Evolutionary conservation across 305 asterid genomes (phyloP).

Genomic region (Fraxinus baroniana): DNA sequence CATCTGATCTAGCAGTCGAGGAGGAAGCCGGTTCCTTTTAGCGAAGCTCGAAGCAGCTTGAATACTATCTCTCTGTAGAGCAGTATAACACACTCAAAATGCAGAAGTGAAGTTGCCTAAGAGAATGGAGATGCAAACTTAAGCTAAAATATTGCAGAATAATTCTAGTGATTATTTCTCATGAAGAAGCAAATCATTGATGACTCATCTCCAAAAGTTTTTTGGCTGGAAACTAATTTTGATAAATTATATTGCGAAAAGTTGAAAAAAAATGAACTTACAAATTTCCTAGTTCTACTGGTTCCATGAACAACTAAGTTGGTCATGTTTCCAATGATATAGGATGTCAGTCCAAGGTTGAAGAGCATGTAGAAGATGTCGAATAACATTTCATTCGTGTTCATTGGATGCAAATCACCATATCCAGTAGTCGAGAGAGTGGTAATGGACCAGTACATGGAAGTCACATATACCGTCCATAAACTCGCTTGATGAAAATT

Average conservation of each 20-base stretch:
- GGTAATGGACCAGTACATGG: constrained; percentile 70
- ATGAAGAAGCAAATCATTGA: neutral
- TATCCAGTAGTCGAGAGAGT: constrained; percentile 78
- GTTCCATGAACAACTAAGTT: constrained; percentile 82
- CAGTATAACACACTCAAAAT: neutral
- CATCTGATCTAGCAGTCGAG: constrained; percentile 77
- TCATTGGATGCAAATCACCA: constrained; percentile 76
- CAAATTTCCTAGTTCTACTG: constrained; percentile 66
- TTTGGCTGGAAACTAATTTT: neutral
- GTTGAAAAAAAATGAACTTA: constrained; percentile 36
- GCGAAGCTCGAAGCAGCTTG: constrained; percentile 78
- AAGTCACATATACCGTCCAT: constrained; percentile 45
- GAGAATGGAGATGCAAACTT: neutral
- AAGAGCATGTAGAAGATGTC: constrained; percentile 55
- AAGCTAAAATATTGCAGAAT: neutral
- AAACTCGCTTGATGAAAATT: constrained; percentile 33
- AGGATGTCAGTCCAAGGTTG: constrained; percentile 66
- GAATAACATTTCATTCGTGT: constrained; percentile 58
- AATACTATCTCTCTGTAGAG: constrained; percentile 61
- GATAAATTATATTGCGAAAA: neutral
- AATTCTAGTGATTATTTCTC: neutral
- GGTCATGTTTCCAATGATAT: constrained; percentile 86
- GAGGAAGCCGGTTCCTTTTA: constrained; percentile 63
- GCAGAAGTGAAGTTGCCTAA: neutral
- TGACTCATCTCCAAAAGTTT: neutral